A percentile compares a stretch with the other conserved stretches of the same genome.
Conservation (phyloP, 306 rosid species). For the Quercus engelmannii region DNA sequence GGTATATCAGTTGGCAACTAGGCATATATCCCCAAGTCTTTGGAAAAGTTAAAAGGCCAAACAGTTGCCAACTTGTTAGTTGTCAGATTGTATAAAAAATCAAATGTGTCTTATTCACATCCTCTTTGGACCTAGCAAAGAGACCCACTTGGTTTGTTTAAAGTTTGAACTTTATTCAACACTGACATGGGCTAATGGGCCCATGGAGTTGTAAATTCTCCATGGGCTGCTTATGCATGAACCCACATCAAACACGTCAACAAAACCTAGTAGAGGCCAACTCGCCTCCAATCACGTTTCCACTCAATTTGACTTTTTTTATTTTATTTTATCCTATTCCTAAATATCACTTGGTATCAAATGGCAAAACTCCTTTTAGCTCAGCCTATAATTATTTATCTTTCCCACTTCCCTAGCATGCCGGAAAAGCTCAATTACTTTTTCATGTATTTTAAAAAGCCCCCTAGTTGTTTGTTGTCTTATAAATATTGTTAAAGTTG, state of each 20-base stretch:
- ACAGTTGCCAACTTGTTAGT: neutral
- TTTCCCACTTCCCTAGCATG: too few relatives aligned
- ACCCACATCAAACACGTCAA: neutral
- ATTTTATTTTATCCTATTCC: too few relatives aligned
- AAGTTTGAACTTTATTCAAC: neutral
- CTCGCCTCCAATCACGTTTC: neutral
- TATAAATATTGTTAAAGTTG: too few relatives aligned
- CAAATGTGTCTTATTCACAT: neutral
- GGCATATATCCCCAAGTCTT: neutral
- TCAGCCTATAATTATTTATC: too few relatives aligned
- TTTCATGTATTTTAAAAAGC: too few relatives aligned
- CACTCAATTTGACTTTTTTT: neutral
- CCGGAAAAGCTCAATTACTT: too few relatives aligned
- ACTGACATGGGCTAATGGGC: neutral
- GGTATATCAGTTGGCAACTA: neutral
- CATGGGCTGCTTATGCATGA: neutral
- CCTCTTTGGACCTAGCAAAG: neutral
- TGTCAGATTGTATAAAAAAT: neutral
- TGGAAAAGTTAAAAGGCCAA: neutral
- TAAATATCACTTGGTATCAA: too few relatives aligned
- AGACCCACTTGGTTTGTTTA: neutral
- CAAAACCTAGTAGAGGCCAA: neutral
- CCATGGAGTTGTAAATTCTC: neutral
- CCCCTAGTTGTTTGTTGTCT: too few relatives aligned
- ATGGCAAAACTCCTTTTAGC: too few relatives aligned